Evolutionary conservation across 2,329 filamentous ascomycete species (phyloP), one percentile per base, ranked within the genome.

Genomic region (Fonsecaea pedrosoi): DNA sequence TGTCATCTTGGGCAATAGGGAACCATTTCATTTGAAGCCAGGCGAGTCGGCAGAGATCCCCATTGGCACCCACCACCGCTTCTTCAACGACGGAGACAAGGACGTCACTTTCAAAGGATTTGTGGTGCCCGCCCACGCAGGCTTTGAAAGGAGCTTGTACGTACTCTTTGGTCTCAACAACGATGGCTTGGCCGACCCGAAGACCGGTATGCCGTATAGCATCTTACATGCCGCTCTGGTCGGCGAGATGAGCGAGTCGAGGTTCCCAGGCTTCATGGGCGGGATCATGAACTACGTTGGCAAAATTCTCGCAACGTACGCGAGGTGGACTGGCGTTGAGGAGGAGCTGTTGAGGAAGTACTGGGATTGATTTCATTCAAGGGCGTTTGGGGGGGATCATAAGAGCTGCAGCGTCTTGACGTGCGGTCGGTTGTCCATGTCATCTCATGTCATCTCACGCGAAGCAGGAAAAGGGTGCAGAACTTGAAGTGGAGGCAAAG

Each of bases 131-230:
- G 63, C 55, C 7, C 65, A 68, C n/a, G 65, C 59, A 18, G 69
- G 69, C 12, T 71, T 71, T 45, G 70, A 71, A 40, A 69, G 55
- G 53, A 66, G 62, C 53, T 25, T 71, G 57, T 66, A 69, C 50
- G 69, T 71, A 32, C 32, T 71, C 32, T 71, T 69, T 54, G 70
- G 70, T n/a, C 54, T 71, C 12, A 67, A 67, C 38, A 70, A 68
- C 25, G 70, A 71, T 32, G 70, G 66, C 1, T 15, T 65, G n/a
- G 63, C 64, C 9, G 63, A 69, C 38, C 63, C 66, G 3, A n/a
- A 63, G 38, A 67, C 67, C 3, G 64, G 60, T 6, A 38, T 70
- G 62, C 70, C 70, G n/a, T 59, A 57, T 5, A 68, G 66, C 48
- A 42, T 67, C 18, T 32, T 69, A 21, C 67, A 69, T 32, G 62